Base-by-base conservation (phyloP, 805 yeast species). In the Kodamaea neixiangensis region DNA sequence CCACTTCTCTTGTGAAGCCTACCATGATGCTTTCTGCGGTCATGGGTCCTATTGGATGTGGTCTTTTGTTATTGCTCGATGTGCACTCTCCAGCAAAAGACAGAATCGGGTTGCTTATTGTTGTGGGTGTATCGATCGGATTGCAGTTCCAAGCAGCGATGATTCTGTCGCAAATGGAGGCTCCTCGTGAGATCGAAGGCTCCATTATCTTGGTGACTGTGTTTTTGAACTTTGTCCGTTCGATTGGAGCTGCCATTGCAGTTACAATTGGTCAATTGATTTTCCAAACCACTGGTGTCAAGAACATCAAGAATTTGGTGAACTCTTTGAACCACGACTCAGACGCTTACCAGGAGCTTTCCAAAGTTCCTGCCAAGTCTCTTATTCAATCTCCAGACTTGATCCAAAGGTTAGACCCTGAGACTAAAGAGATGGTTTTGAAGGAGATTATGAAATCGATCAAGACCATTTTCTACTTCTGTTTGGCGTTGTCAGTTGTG, bases 141-240 rank as follows among this genome's bases (percentile, higher is more conserved):
- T 53, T 71, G 39, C 72, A 62, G 51, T 71, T 72, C 54, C 77
- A 72, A 51, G 60, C 68, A 50, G 57, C 73, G 0, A 49, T 71
- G 20, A 53, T 72, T n/a, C 59, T 73, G 7, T 67, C 72, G 7
- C 77, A 72, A 51, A 50, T 72, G 44, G 58, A 59, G 47, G 73
- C 76, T 1, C 76, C 77, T 0, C 63, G 62, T 5, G 54, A 66
- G 47, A 54, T 71, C 18, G 68, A 67, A 1, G 76, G 76, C 1
- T 64, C 73, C 5, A 58, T 71, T 55, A 72, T 72, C 46, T 49
- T 66, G 47, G 63, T 64, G 9, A 70, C 76, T 1, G 61, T 70
- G 22, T 67, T 71, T 43, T 52, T 68, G 46, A 70, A 68, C 49
- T 72, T 71, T 48, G 50, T 59, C 46, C 63, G 66, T 49, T 62